phyloP scores from a whole-genome alignment of 2,329 filamentous ascomycete species.

The Lithohypha guttulata region DNA sequence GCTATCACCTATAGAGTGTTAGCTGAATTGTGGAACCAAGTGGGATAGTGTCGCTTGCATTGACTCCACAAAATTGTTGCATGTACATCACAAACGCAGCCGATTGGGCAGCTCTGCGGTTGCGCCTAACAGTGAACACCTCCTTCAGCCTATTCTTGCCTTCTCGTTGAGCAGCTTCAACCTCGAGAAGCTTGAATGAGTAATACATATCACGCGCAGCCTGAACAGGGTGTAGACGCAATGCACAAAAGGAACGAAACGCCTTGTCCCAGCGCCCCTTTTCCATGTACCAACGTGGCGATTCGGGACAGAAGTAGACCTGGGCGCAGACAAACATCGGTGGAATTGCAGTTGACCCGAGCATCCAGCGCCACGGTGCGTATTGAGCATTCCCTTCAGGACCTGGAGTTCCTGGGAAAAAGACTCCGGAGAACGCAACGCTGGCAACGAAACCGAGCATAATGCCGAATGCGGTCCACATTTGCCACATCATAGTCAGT shows the following conservation, averaged over 20 bases:
- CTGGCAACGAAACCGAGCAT: conserved; percentile 47
- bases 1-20: conserved; percentile 27
- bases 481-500: conserved; percentile 24
- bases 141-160: conserved; percentile 37
- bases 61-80: conserved; percentile 27
- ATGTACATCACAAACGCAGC: conserved; percentile 26
- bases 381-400: conserved; percentile 39
- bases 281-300: conserved; percentile 27
- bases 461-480: conserved; percentile 36
- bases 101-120: conserved; percentile 33
- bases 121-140: conserved; percentile 38
- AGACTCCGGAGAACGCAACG: conserved; percentile 44
- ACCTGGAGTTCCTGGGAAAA: background rate
- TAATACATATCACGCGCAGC: conserved; percentile 26
- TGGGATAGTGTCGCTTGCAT: conserved; percentile 15
- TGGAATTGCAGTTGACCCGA: conserved; percentile 55
- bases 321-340: conserved; percentile 49
- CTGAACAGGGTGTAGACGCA: conserved; percentile 24
- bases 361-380: conserved; percentile 49
- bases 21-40: background rate
- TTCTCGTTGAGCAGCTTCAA: conserved; percentile 22
- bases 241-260: conserved; percentile 22
- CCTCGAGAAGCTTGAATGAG: conserved; percentile 28
- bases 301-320: conserved; percentile 39
- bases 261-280: conserved; percentile 23